Conservation (phyloP, 225 moss, liverwort and hornwort species). For the Anthoceros angustus region DNA sequence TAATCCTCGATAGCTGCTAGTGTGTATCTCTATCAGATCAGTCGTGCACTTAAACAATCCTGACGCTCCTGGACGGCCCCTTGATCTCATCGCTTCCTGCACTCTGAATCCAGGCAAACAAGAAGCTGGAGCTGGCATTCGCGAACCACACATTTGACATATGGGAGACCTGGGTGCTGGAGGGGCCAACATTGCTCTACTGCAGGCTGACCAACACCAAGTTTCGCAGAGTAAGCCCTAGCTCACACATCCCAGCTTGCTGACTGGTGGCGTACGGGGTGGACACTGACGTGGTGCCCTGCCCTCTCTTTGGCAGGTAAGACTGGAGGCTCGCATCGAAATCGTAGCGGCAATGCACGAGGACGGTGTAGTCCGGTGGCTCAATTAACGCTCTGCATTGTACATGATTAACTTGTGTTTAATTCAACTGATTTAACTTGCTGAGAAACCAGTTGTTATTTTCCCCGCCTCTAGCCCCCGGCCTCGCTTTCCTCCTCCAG, state of each 20-base stretch:
- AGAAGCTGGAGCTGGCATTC: slow-evolving; percentile 88
- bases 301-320: not conserved
- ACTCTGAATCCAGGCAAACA: slow-evolving; percentile 46
- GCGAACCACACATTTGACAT: slow-evolving; percentile 97
- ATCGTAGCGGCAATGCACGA: not conserved
- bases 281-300: not conserved
- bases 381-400: not conserved
- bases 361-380: not conserved
- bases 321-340: slow-evolving; percentile 1
- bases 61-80: not conserved
- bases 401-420: too few relatives aligned
- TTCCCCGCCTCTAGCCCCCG: too few relatives aligned
- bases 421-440: too few relatives aligned
- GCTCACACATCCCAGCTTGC: not conserved
- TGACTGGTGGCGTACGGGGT: not conserved
- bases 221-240: slow-evolving; percentile 63
- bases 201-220: slow-evolving; percentile 86
- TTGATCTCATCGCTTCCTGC: not conserved
- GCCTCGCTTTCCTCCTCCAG: too few relatives aligned
- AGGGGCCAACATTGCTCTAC: slow-evolving; percentile 64
- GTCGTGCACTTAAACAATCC: not conserved
- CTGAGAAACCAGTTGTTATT: too few relatives aligned
- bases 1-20: not conserved
- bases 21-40: not conserved
- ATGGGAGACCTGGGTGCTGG: slow-evolving; percentile 97